Base-by-base conservation (phyloP, 108 stramenopile genomes). In the Stephanodiscus minutulus region DNA sequence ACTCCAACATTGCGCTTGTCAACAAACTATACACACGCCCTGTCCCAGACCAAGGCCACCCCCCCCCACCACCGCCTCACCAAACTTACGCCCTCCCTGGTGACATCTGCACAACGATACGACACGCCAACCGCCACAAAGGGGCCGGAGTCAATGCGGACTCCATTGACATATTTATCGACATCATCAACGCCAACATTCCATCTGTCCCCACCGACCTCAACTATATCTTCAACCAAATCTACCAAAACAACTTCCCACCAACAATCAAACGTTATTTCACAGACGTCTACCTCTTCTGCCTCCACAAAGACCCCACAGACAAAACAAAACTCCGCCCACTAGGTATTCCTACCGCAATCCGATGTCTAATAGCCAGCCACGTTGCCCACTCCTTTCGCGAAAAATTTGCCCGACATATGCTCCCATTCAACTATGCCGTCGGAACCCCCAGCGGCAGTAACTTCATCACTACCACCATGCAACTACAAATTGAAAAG, bases 291-390 rank as follows among this genome's bases (percentile, higher is more conserved):
- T 76, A 76, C 50, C 61, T 76, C 25, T 63, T 76, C n/a, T 68
- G 68, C 37, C 69, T 76, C 4, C 50, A 76, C 10, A 76, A 76
- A 49, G 76, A 76, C 36, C 69, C 47, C n/a, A 9, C 36, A 12
- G 68, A 76, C 49, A 61, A 49, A 11, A 24, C 50, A 25, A 76
- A 76, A 46, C 68, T 76, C 3, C 49, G 76, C 8, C 76, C 69
- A 18, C 62, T 76, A n/a, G 76, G 76, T 2, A 63, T 76, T 0
- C 68, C 68, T 0, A 55, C 68, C 6, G 76, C 76, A 10, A 33
- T 76, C 52, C 35, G 76, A 35, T 49, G 68, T 1, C 49, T 76
- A 61, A 53, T 63, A 0, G 69, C 50, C 6, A 70, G 28, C 25
- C 55, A 68, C 36, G 43, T 64, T 39, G 52, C 68, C 61, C 35